These are phyloP conservation scores for Limtongia smithiae DNA, from an alignment of 805 yeast genomes.

Conservation along the genomic window DNA sequence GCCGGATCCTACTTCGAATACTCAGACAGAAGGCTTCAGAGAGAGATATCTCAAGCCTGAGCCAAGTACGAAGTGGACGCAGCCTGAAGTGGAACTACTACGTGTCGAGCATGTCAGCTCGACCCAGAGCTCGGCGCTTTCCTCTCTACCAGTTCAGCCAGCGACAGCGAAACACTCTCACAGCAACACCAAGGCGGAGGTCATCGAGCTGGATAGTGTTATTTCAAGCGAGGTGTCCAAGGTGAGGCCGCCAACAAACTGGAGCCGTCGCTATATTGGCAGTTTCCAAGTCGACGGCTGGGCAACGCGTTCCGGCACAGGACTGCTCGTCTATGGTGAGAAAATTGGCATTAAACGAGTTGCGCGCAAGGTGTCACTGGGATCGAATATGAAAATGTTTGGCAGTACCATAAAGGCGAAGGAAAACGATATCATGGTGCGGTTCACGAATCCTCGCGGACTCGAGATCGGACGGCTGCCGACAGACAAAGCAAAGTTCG, in stretches of 20 bases:
- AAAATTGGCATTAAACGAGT: constrained; percentile 32
- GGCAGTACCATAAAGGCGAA: constrained; percentile 10
- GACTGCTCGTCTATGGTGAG: constrained; percentile 36
- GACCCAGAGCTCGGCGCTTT: too few relatives aligned
- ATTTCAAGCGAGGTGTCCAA: background rate
- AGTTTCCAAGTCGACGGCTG: constrained; percentile 39
- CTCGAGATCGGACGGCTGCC: constrained; percentile 75
- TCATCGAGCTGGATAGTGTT: background rate
- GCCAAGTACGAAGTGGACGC: too few relatives aligned
- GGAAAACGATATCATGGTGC: constrained; percentile 32
- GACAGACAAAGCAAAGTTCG: constrained; percentile 60
- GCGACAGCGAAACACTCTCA: too few relatives aligned
- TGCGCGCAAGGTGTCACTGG: constrained; percentile 7
- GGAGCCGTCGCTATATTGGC: constrained; percentile 35
- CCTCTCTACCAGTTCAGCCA: too few relatives aligned
- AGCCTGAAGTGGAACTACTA: too few relatives aligned
- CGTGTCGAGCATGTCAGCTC: too few relatives aligned
- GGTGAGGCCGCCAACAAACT: constrained; percentile 1
- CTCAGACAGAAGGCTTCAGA: too few relatives aligned
- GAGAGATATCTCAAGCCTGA: too few relatives aligned
- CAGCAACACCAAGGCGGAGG: too few relatives aligned
- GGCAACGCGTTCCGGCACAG: constrained; percentile 39
- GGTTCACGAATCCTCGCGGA: constrained; percentile 35
- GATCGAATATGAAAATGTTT: background rate
- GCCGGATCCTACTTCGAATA: too few relatives aligned